Conservation (phyloP, 2,329 filamentous ascomycete species). For the Verticillium klebahnii region DNA sequence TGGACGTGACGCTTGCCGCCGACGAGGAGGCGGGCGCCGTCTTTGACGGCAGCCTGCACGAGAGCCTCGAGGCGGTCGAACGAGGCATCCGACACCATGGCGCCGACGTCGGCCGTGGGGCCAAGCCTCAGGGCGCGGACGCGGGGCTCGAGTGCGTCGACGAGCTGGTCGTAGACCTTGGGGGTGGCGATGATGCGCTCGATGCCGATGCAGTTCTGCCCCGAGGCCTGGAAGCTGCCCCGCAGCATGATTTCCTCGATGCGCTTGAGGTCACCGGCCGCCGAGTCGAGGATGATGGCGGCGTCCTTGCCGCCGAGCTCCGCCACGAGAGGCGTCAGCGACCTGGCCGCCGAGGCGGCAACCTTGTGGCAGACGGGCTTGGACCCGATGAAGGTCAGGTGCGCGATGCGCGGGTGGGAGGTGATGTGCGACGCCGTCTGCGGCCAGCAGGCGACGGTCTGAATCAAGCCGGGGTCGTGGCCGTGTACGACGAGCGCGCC, state of each 20-base stretch:
- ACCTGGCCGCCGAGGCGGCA: slow-evolving; percentile 77
- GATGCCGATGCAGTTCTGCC: slow-evolving; percentile 97
- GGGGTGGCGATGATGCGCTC: slow-evolving; percentile 85
- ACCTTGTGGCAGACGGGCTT: slow-evolving; percentile 83
- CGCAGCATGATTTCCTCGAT: slow-evolving; percentile 82
- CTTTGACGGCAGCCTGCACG: slow-evolving; percentile 69
- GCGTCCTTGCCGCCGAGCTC: slow-evolving; percentile 96
- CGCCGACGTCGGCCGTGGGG: slow-evolving; percentile 76
- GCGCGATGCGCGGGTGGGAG: slow-evolving; percentile 75
- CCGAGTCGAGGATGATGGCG: slow-evolving; percentile 81
- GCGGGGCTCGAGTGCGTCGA: slow-evolving; percentile 66
- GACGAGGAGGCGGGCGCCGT: slow-evolving; percentile 75
- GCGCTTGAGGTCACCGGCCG: slow-evolving; percentile 58
- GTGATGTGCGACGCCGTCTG: slow-evolving; percentile 76
- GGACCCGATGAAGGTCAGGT: slow-evolving; percentile 96
- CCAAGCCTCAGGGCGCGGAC: slow-evolving; percentile 74
- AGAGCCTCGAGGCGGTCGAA: slow-evolving; percentile 75
- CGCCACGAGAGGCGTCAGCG: slow-evolving; percentile 81
- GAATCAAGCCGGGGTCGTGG: slow-evolving; percentile 75
- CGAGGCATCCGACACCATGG: slow-evolving; percentile 75
- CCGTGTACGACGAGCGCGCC: slow-evolving; percentile 78
- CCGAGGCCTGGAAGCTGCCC: slow-evolving; percentile 89
- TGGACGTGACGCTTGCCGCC: slow-evolving; percentile 72
- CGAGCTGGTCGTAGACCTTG: slow-evolving; percentile 67
- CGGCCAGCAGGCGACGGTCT: slow-evolving; percentile 85